phyloP scores from a whole-genome alignment of 1,284 basidiomycete species.

The Malassezia psittaci region DNA sequence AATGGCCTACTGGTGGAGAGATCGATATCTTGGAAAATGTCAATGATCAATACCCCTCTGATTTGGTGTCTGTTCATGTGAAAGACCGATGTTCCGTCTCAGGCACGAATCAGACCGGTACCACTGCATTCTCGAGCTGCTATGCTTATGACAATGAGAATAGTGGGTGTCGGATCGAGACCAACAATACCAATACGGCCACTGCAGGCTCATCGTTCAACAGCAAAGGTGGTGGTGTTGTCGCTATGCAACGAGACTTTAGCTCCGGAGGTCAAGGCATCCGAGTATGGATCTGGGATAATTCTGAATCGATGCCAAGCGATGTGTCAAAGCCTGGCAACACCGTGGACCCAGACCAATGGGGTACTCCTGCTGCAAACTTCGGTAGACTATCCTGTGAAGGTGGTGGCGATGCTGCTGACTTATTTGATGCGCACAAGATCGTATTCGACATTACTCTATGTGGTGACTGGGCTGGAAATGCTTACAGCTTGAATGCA shows the following conservation, averaged over 20 bases:
- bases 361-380: conserved; percentile 33
- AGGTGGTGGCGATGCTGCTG: neutral
- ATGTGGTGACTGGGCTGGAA: conserved; percentile 37
- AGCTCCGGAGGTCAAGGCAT: conserved; percentile 36
- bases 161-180: conserved; percentile 34
- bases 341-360: conserved; percentile 24
- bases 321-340: conserved; percentile 24
- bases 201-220: conserved; percentile 37
- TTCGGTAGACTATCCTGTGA: conserved; percentile 32
- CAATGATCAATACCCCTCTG: conserved; percentile 32
- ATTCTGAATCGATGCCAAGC: conserved; percentile 18
- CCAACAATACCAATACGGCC: conserved; percentile 26
- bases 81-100: conserved; percentile 21
- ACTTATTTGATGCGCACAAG: conserved; percentile 30
- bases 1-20: conserved; percentile 41
- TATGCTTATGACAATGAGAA: conserved; percentile 22
- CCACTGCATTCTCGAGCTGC: conserved; percentile 29
- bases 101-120: conserved; percentile 18
- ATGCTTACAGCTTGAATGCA: conserved; percentile 21
- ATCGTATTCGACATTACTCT: conserved; percentile 43
- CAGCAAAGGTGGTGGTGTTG: conserved; percentile 31
- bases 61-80: conserved; percentile 35
- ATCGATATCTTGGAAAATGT: conserved; percentile 46
- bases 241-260: conserved; percentile 42
- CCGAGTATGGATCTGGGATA: conserved; percentile 40